Evolutionary conservation across 805 yeast genomes (phyloP).

Genomic region (Cyberlindnera euphorbiiphila): DNA sequence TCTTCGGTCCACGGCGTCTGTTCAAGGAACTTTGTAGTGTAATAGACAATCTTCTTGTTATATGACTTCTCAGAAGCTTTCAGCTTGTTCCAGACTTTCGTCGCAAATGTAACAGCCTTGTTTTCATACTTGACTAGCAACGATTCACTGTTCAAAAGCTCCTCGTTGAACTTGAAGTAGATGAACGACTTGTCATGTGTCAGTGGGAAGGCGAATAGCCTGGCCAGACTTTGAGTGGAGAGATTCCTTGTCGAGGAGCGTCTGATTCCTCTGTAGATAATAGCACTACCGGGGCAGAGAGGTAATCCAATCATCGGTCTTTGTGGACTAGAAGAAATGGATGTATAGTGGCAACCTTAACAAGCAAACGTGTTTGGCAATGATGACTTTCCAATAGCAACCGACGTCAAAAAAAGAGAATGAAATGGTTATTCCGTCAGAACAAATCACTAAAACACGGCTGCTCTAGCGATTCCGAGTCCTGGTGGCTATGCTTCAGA

Average conservation of each 20-base stretch:
- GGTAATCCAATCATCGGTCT: slow-evolving; percentile 2
- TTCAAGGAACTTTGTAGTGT: slow-evolving; percentile 50
- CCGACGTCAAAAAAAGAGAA: too few species aligned
- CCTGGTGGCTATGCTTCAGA: too few species aligned
- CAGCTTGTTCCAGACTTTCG: slow-evolving; percentile 60
- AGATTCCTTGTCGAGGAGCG: slow-evolving; percentile 9
- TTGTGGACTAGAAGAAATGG: too few species aligned
- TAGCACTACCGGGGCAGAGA: neutral
- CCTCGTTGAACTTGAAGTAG: slow-evolving; percentile 57
- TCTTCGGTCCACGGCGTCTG: slow-evolving; percentile 78
- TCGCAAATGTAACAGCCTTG: slow-evolving; percentile 46
- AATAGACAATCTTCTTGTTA: slow-evolving; percentile 55
- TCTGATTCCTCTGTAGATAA: slow-evolving; percentile 3
- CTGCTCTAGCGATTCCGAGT: too few species aligned
- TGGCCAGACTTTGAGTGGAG: slow-evolving; percentile 40
- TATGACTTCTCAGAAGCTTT: slow-evolving; percentile 48
- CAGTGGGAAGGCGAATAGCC: slow-evolving; percentile 69
- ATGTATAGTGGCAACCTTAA: too few species aligned
- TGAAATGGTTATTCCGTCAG: too few species aligned
- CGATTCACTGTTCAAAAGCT: slow-evolving; percentile 33
- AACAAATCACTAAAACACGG: too few species aligned
- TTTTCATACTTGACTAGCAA: slow-evolving; percentile 37
- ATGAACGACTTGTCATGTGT: slow-evolving; percentile 58
- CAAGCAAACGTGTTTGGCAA: too few species aligned
- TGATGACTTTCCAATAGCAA: too few species aligned